Conservation (phyloP, 2,329 filamentous ascomycete species). For the Monosporascus sp. region DNA sequence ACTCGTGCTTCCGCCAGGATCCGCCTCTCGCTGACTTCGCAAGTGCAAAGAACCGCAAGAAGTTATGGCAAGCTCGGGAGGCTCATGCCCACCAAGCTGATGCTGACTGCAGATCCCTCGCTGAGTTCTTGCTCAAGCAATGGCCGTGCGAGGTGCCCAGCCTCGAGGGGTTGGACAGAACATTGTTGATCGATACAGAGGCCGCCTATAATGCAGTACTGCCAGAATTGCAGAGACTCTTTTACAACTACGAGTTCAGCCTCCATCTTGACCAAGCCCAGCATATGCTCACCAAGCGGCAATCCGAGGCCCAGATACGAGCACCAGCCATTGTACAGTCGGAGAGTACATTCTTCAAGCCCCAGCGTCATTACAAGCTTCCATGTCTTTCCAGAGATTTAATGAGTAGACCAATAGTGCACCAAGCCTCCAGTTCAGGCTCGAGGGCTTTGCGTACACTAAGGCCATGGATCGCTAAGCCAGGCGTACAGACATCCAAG, state of each 20-base stretch:
- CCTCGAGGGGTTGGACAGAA: constrained; percentile 18
- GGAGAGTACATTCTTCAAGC: constrained; percentile 10
- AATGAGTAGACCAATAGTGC: constrained; percentile 7
- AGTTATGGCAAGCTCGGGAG: constrained; percentile 23
- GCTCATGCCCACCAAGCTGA: constrained; percentile 25
- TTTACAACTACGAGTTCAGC: constrained; percentile 41
- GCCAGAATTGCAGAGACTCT: constrained; percentile 42
- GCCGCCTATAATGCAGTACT: constrained; percentile 33
- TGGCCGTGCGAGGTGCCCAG: constrained; percentile 38
- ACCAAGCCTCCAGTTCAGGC: not conserved
- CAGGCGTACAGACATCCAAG: too few relatives aligned
- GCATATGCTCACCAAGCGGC: constrained; percentile 27
- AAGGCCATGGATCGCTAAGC: too few relatives aligned
- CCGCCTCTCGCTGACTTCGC: constrained; percentile 15
- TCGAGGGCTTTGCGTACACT: too few relatives aligned
- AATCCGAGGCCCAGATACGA: constrained; percentile 14
- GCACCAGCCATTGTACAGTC: constrained; percentile 9
- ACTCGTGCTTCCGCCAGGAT: not conserved
- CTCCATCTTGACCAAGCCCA: constrained; percentile 39
- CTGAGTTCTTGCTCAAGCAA: constrained; percentile 33
- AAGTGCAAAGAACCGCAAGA: constrained; percentile 24
- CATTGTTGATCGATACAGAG: constrained; percentile 29
- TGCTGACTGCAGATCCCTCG: constrained; percentile 31
- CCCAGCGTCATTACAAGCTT: constrained; percentile 10
- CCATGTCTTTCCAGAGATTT: constrained; percentile 12